Base-by-base conservation (phyloP, 2,329 filamentous ascomycete genomes). In the Cercospora berteroae region DNA sequence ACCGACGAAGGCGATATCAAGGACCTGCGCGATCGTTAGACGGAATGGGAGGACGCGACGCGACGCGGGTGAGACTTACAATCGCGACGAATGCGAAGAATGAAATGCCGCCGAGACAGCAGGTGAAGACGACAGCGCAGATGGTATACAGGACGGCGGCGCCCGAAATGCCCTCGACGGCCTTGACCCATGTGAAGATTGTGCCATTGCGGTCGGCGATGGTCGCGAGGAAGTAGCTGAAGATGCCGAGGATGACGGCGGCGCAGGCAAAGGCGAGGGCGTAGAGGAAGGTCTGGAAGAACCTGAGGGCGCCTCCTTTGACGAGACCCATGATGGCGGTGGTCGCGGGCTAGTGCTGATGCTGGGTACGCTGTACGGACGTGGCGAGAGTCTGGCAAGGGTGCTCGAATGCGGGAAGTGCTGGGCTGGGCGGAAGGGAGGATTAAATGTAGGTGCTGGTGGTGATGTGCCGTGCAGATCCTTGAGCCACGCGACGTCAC, bases 201-300 rank as follows among this genome's bases (percentile, higher is more conserved):
- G 75, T 66, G 13, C 89, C 79, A 72, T 88, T 74, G 80, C 92
- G 87, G 74, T 89, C 87, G 69, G 86, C 78, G 13, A 94, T 86
- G 8, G 90, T 86, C 8, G 90, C 88, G 60, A 97, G 87, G 84
- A 93, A 96, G 84, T 96, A 97, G 60, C 89, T 65, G 84, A 90
- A 94, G 75, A 78, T 75, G 60, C 76, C 78, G 69, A 97, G 86
- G 69, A 94, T 86, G 72, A 96, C 84, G 67, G 85, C 88, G 8
- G 90, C 84, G 78, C 88, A 91, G 77, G 87, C 84, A 79, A 96
- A 90, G 75, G 92, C 87, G 65, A 97, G 80, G 71, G 85, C 81
- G 72, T 94, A 91, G 75, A 96, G 82, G 77, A 89, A 84, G 78
- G 90, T 90, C 75, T 92, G 90, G 42, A 76, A 80, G 63, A 86